phyloP scores from a whole-genome alignment of 768 basidiomycete species.

The Pisolithus orientalis region DNA sequence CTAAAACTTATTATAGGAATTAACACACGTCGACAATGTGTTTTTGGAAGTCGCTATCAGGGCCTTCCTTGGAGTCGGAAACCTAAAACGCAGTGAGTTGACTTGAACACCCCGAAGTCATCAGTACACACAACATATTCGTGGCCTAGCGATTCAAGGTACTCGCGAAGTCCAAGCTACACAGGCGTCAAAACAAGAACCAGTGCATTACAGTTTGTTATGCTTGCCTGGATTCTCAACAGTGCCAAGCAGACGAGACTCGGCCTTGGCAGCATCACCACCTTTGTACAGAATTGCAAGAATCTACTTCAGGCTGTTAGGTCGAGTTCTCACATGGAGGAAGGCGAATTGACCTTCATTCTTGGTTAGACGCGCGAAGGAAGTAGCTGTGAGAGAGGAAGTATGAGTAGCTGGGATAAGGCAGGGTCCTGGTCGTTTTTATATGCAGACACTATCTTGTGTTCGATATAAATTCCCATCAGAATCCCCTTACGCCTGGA shows the following conservation, averaged over 20 bases:
- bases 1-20: conserved; percentile 1
- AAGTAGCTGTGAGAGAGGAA: conserved; percentile 10
- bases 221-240: conserved; percentile 66
- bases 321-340: background rate
- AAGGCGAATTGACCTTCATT: conserved; percentile 37
- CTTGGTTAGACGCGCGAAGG: conserved; percentile 2
- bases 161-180: conserved; percentile 67
- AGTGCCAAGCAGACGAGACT: conserved; percentile 74
- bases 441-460: background rate
- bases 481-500: background rate
- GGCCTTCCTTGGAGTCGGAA: conserved; percentile 77
- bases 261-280: conserved; percentile 54
- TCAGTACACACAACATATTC: conserved; percentile 53
- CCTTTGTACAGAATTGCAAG: conserved; percentile 74
- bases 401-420: background rate
- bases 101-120: background rate
- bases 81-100: conserved; percentile 37
- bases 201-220: background rate
- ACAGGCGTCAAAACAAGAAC: background rate
- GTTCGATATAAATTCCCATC: no score
- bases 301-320: conserved; percentile 35
- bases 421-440: background rate
- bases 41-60: conserved; percentile 76
- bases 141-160: conserved; percentile 67
- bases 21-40: conserved; percentile 67